phyloP scores from a whole-genome alignment of 345 rosid species.

The Eucalyptus sp. region DNA sequence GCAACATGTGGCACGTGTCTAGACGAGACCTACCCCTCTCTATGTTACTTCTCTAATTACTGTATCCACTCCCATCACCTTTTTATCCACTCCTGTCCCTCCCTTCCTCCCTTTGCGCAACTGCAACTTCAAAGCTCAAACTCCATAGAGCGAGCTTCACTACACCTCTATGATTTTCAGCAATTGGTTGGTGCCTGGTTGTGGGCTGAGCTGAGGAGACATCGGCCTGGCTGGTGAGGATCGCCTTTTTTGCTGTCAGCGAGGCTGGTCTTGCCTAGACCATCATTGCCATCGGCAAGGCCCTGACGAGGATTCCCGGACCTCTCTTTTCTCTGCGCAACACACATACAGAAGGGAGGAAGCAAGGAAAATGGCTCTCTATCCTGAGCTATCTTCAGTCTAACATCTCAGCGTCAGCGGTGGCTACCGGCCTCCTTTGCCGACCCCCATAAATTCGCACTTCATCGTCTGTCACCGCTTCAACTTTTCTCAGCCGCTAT shows the following conservation, averaged over 20 bases:
- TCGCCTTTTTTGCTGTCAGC: fast-evolving
- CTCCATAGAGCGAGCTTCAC: too few relatives aligned
- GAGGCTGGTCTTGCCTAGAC: too few relatives aligned
- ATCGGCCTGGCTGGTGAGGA: too few relatives aligned
- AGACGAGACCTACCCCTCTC: too few relatives aligned
- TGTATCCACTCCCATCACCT: too few relatives aligned
- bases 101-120: background rate
- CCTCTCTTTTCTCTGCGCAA: background rate
- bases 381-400: background rate
- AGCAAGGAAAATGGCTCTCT: background rate
- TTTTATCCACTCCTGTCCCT: too few relatives aligned
- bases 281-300: background rate
- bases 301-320: background rate
- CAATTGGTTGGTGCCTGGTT: background rate
- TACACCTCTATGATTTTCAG: background rate
- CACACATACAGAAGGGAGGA: background rate
- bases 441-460: background rate
- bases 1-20: too few relatives aligned
- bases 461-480: background rate
- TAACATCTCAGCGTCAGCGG: background rate
- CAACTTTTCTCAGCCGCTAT: background rate
- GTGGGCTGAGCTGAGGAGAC: background rate
- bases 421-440: background rate
- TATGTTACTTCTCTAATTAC: too few relatives aligned
- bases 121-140: background rate